Evolutionary conservation across 345 rosid species (phyloP).

Genomic region (Abelmoschus esculentus): DNA sequence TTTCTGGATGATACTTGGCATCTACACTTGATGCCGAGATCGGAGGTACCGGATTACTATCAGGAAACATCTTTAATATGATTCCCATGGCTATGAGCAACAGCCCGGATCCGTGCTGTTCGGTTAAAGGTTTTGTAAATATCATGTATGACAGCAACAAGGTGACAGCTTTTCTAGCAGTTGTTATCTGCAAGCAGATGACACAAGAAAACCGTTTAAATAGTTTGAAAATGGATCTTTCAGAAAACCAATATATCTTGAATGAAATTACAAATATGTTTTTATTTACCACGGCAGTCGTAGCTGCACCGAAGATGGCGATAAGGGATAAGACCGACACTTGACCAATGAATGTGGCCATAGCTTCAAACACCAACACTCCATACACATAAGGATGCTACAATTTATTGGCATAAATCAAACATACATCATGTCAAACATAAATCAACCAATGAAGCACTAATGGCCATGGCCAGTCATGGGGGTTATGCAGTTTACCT

Average conservation of each 20-base stretch:
- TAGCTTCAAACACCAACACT: slow-evolving; percentile 82
- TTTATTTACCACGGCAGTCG: slow-evolving; percentile 79
- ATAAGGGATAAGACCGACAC: slow-evolving; percentile 88
- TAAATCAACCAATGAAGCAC: too few species aligned
- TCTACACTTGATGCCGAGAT: slow-evolving; percentile 10
- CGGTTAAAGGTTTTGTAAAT: slow-evolving; percentile 83
- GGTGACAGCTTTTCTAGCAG: slow-evolving; percentile 68
- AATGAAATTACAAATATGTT: not conserved
- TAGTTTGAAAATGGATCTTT: not conserved
- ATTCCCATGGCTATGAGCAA: slow-evolving; percentile 75
- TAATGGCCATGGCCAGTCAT: not conserved
- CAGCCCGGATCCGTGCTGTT: slow-evolving; percentile 70
- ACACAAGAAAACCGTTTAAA: not conserved
- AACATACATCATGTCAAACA: not conserved
- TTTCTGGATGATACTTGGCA: slow-evolving; percentile 14
- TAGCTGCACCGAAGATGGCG: slow-evolving; percentile 91
- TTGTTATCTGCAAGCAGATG: slow-evolving; percentile 36
- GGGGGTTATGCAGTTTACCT: slow-evolving; percentile 36
- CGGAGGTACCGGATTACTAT: slow-evolving; percentile 1
- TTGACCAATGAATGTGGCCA: slow-evolving; percentile 96
- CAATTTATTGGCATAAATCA: not conserved
- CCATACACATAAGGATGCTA: slow-evolving; percentile 95
- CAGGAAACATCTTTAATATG: slow-evolving; percentile 46
- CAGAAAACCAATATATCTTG: not conserved
- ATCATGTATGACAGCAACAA: slow-evolving; percentile 74